Percentiles rank a stretch among this genome's conserved stretches.
phyloP scores from a whole-genome alignment of 2,329 filamentous ascomycete species.

The Trematosphaeria pertusa region DNA sequence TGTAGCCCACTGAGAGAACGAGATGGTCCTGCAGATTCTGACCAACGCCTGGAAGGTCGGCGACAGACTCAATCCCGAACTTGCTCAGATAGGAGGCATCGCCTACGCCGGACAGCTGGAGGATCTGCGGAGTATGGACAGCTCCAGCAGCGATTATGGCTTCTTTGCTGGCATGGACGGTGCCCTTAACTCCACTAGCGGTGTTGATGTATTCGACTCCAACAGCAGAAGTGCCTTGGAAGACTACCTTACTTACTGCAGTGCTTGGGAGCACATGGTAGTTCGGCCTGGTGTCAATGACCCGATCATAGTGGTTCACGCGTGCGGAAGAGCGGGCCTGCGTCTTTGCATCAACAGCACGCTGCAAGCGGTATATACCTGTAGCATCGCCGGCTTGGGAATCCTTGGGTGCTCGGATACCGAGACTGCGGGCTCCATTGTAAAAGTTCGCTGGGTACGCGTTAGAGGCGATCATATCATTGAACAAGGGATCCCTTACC shows the following conservation, averaged over 20 bases:
- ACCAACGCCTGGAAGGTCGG: slow-evolving; percentile 35
- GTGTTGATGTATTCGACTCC: slow-evolving; percentile 26
- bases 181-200: slow-evolving; percentile 4
- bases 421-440: slow-evolving; percentile 19
- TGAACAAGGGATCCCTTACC: slow-evolving; percentile 12
- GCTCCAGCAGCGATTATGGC: slow-evolving; percentile 66
- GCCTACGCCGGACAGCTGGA: slow-evolving; percentile 69
- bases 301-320: slow-evolving; percentile 39
- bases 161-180: slow-evolving; percentile 48
- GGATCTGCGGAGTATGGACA: slow-evolving; percentile 66
- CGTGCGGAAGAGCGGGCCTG: slow-evolving; percentile 39
- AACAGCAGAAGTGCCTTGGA: slow-evolving; percentile 20
- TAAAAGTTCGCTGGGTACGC: slow-evolving; percentile 27
- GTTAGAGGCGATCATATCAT: not conserved
- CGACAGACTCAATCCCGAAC: slow-evolving; percentile 20
- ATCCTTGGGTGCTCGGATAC: slow-evolving; percentile 21
- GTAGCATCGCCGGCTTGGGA: slow-evolving; percentile 30
- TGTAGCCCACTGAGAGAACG: slow-evolving; percentile 25
- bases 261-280: slow-evolving; percentile 35
- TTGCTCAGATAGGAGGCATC: slow-evolving; percentile 9
- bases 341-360: slow-evolving; percentile 34
- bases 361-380: slow-evolving; percentile 41
- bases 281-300: slow-evolving; percentile 31
- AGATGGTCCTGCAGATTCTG: slow-evolving; percentile 37
- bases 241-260: slow-evolving; percentile 24